Evolutionary conservation across 2,329 filamentous ascomycete species (phyloP).

Genomic region (Ambrosiella xylebori): DNA sequence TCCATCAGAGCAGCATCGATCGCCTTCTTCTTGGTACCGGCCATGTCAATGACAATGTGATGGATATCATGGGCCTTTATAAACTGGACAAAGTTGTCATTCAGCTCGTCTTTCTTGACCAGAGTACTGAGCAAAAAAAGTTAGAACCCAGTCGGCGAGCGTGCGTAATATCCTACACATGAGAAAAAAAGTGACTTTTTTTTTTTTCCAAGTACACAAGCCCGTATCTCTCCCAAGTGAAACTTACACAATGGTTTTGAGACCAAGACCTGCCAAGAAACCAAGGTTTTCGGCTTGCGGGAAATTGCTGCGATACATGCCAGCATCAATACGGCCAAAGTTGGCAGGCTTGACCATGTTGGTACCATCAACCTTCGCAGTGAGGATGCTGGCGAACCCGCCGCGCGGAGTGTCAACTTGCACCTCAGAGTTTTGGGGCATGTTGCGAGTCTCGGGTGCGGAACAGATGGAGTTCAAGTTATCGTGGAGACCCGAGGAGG

Average conservation of each 20-base stretch:
- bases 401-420: not conserved
- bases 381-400: not conserved
- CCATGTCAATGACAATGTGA: conserved; percentile 60
- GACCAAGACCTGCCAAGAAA: conserved; percentile 47
- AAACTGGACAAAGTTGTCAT: conserved; percentile 39
- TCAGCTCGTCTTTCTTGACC: conserved; percentile 42
- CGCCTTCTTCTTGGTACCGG: conserved; percentile 70
- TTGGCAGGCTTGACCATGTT: conserved; percentile 39
- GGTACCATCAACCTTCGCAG: not conserved
- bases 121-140: conserved; percentile 31
- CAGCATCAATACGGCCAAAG: conserved; percentile 57
- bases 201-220: not conserved
- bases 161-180: not conserved
- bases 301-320: conserved; percentile 70
- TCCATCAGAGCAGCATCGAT: conserved; percentile 52
- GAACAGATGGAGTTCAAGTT: no score
- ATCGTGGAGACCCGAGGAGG: no score
- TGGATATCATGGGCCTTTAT: conserved; percentile 49
- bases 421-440: not conserved
- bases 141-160: not conserved
- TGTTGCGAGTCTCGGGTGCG: no score
- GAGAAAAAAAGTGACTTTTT: not conserved
- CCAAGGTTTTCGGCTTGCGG: conserved; percentile 53
- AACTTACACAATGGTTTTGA: conserved; percentile 66
- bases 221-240: no score